Base-by-base conservation (phyloP, 2,329 filamentous ascomycete genomes). In the Remersonia thermophila region DNA sequence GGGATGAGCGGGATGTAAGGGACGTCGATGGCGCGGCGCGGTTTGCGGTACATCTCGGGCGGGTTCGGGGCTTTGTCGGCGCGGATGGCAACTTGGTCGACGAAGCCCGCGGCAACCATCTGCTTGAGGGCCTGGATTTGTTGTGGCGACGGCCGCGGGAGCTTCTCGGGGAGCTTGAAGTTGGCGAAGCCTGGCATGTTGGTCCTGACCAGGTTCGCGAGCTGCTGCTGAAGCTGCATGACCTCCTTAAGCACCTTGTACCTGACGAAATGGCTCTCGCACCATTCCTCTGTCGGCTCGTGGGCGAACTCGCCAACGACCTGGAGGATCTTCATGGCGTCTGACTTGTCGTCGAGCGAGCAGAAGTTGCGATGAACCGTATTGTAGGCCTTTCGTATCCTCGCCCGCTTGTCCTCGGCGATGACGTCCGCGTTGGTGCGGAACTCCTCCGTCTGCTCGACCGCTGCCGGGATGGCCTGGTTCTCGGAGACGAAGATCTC, bases 11-110 rank as follows among this genome's bases (percentile, higher is more conserved):
- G 86, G 6, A 93, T 58, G 54, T 96, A 98, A 0, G 89, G 83
- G 3, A 96, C 83, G 48, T 96, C 86, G 45, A 91, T 93, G 2
- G 87, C 83, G n/a, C 86, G 75, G 34, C 75, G 77, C 0, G 87
- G 83, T 43, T 82, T 84, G 13, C 80, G 69, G 31, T 66, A 60
- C 36, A 70, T 60, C 9, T 23, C 20, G 42, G 79, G 77, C 1
- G 83, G 82, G 10, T 69, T 70, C 1, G 85, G 83, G 0, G 84
- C 70, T n/a, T 85, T 65, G 56, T 98, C 89, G 3, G 83, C 84
- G 41, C 91, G 83, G 48, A 96, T 86, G 31, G 91, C 91, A 28
- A 98, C 73, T 48, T 95, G 83, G 58, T 98, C 91, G 51, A 96
- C 77, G 61, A 95, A 96, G 1, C 89, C 91, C 0, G 85, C 81